Conservation (phyloP, 257 asterid genomes). For the Scutellaria galericulata region DNA sequence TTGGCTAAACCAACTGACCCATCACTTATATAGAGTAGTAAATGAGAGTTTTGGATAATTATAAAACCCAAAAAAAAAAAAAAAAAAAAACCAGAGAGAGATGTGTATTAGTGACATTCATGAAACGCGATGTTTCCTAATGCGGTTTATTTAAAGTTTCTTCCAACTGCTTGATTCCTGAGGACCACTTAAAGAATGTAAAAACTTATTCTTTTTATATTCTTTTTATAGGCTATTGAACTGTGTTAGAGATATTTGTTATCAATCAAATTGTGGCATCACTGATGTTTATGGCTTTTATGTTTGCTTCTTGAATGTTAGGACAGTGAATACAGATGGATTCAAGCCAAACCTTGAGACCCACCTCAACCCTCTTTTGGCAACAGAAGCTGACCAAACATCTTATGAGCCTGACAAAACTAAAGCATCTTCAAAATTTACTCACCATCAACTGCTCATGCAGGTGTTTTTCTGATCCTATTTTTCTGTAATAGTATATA, state of each 20-base stretch:
- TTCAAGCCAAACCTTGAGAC: constrained; percentile 97
- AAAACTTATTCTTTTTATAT: no score
- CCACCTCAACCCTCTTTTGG: constrained; percentile 88
- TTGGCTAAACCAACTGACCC: constrained; percentile 6
- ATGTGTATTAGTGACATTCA: no score
- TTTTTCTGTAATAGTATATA: constrained; percentile 30
- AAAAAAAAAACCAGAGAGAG: no score
- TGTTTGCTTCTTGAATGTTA: constrained; percentile 48
- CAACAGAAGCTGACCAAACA: constrained; percentile 60
- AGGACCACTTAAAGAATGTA: no score
- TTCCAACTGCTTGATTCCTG: no score
- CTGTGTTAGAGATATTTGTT: neutral
- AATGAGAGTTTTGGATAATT: neutral
- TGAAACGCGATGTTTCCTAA: no score
- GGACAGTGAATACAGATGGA: constrained; percentile 95
- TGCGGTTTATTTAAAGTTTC: no score
- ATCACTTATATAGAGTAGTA: constrained; percentile 3
- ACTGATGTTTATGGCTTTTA: constrained; percentile 40
- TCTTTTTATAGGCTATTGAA: no score
- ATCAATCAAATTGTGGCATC: constrained; percentile 18
- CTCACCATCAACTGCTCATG: constrained; percentile 85
- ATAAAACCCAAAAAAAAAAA: no score
- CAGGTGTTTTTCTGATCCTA: constrained; percentile 58
- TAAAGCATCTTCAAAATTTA: constrained; percentile 56
- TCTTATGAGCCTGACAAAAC: constrained; percentile 55